Evolutionary conservation across 345 rosid species (phyloP).

Genomic region (Eucalyptus albens): DNA sequence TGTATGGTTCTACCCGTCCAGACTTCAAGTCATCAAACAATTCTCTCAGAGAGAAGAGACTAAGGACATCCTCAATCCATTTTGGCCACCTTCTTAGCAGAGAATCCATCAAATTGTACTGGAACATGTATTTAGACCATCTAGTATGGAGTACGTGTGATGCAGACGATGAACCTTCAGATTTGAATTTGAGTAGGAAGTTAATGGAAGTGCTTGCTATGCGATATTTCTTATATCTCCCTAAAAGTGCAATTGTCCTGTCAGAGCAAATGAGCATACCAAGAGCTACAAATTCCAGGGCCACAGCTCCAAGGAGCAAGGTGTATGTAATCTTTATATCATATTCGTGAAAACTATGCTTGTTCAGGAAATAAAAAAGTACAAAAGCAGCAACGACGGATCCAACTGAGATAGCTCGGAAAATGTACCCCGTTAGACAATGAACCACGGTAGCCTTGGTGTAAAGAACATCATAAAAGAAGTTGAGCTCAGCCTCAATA

Average conservation of each 20-base stretch:
- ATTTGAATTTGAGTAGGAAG: neutral
- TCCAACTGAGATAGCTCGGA: neutral
- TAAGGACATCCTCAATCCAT: too few species aligned
- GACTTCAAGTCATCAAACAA: too few species aligned
- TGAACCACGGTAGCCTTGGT: neutral
- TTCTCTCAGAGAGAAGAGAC: rapidly evolving
- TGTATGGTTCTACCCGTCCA: rapidly evolving
- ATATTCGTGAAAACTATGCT: neutral
- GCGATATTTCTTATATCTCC: too few species aligned
- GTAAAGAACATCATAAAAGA: too few species aligned
- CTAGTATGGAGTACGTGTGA: neutral
- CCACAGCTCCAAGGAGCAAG: neutral
- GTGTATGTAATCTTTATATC: neutral
- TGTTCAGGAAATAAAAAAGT: neutral
- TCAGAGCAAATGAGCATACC: neutral
- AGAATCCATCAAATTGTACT: neutral
- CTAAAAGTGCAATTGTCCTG: rapidly evolving
- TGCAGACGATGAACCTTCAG: neutral
- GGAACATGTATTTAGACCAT: neutral
- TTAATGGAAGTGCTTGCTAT: neutral
- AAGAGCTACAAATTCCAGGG: neutral
- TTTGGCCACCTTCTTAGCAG: neutral
- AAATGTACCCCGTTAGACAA: neutral
- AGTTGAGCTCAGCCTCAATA: too few species aligned
- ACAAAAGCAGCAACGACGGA: neutral